These are phyloP conservation scores for Suhomyces chickasaworum DNA, from an alignment of 1,139 yeast species.

Conservation along the genomic window DNA sequence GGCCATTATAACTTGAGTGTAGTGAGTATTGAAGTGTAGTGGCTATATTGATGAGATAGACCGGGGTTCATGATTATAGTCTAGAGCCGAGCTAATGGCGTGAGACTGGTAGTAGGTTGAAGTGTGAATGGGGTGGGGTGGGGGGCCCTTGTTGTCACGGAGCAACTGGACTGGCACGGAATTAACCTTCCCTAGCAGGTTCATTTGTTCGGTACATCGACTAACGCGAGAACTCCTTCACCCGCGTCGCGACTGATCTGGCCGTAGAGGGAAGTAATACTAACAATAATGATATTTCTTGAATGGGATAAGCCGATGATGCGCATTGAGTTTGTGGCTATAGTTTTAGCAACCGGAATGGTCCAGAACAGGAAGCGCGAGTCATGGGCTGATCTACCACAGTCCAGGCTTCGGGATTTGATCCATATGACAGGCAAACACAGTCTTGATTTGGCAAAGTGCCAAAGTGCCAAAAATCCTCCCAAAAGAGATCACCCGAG, in stretches of 20 bases:
- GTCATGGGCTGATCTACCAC: background rate
- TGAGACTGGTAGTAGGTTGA: no score
- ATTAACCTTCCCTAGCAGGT: background rate
- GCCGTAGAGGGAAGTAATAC: background rate
- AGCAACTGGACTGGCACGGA: background rate
- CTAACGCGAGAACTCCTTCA: background rate
- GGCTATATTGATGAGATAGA: no score
- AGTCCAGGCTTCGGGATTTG: no score
- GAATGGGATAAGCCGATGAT: background rate
- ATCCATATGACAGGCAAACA: no score
- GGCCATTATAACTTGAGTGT: no score
- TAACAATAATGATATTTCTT: background rate
- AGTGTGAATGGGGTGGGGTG: background rate
- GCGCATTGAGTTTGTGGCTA: background rate
- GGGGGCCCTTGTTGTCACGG: background rate
- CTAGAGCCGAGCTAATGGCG: no score
- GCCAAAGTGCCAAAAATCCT: no score
- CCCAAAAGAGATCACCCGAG: no score
- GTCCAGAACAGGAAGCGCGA: background rate
- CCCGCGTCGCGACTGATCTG: constrained; percentile 3
- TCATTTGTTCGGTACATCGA: background rate
- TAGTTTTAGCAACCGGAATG: background rate
- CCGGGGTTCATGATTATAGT: no score
- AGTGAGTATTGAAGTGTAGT: no score
- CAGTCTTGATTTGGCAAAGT: no score